Evolutionary conservation across 1,284 basidiomycete genomes (phyloP).

Genomic region (Fomitiporia mediterranea): DNA sequence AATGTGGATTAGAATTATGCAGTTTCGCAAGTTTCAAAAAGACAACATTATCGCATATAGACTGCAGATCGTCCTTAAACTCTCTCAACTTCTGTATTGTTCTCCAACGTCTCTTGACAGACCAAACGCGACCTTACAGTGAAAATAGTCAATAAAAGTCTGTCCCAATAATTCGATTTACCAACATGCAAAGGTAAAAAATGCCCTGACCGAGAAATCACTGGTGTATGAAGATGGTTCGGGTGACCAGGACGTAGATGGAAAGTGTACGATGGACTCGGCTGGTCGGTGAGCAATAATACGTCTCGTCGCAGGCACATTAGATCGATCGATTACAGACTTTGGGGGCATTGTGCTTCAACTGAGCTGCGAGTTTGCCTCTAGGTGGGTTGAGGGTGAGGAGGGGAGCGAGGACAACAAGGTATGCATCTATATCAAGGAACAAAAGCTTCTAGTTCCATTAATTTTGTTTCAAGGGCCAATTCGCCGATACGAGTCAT

Average conservation of each 20-base stretch:
- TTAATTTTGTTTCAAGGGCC: too few species aligned
- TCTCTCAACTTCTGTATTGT: conserved; percentile 33
- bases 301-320: not conserved
- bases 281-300: not conserved
- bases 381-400: not conserved
- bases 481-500: too few species aligned
- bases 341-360: not conserved
- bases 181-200: conserved; percentile 31
- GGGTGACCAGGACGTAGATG: not conserved
- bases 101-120: conserved; percentile 36
- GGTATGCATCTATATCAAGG: too few species aligned
- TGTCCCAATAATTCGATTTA: not conserved
- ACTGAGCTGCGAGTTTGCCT: not conserved
- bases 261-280: not conserved
- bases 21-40: conserved; percentile 29
- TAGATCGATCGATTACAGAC: not conserved
- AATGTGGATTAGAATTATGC: too few species aligned
- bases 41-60: conserved; percentile 34
- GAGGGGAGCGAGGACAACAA: not conserved
- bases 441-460: too few species aligned
- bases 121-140: conserved; percentile 35
- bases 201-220: conserved; percentile 28
- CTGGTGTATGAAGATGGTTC: not conserved
- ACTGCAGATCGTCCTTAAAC: conserved; percentile 31
- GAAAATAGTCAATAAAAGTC: not conserved